Conservation (phyloP, 2,329 filamentous ascomycete species). For the Mycocentrospora acerina region DNA sequence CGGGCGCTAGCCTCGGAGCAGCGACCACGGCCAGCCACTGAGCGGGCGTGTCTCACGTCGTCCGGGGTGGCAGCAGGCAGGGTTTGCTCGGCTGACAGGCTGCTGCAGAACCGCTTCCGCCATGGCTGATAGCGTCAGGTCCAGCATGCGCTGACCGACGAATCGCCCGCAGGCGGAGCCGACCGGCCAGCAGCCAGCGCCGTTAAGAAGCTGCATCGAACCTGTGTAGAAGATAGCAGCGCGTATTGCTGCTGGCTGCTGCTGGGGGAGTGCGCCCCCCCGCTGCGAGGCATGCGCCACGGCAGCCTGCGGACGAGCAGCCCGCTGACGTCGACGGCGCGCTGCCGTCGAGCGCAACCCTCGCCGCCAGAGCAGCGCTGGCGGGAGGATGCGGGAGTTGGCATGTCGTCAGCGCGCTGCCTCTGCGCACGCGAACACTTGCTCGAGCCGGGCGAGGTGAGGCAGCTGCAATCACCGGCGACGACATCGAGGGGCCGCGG, state of each 20-base stretch:
- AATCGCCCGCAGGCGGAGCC: conserved; percentile 33
- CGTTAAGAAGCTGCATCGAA: conserved; percentile 39
- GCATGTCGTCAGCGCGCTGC: conserved; percentile 18
- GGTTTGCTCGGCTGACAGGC: conserved; percentile 26
- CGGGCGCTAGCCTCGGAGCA: conserved; percentile 38
- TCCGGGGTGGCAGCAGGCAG: conserved; percentile 19
- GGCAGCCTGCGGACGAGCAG: conserved; percentile 9
- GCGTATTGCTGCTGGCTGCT: conserved; percentile 26
- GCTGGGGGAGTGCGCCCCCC: conserved; percentile 15
- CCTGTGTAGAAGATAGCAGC: conserved; percentile 35
- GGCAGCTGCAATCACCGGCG: conserved; percentile 18
- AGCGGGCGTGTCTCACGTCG: conserved; percentile 20
- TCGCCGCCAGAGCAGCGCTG: conserved; percentile 3
- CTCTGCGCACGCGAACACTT: conserved; percentile 20
- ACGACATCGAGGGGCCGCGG: conserved; percentile 28
- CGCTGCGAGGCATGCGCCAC: conserved; percentile 28
- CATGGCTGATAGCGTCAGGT: conserved; percentile 31
- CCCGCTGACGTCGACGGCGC: too few species aligned
- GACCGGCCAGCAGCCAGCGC: conserved; percentile 28
- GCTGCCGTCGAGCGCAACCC: too few species aligned
- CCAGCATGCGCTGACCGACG: conserved; percentile 16
- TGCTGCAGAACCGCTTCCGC: conserved; percentile 26
- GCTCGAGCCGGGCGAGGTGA: conserved; percentile 14
- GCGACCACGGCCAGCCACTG: conserved; percentile 30
- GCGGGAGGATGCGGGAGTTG: conserved; percentile 3